Evolutionary conservation across 208 protist species (phyloP).

Genomic region (Leishmania major): DNA sequence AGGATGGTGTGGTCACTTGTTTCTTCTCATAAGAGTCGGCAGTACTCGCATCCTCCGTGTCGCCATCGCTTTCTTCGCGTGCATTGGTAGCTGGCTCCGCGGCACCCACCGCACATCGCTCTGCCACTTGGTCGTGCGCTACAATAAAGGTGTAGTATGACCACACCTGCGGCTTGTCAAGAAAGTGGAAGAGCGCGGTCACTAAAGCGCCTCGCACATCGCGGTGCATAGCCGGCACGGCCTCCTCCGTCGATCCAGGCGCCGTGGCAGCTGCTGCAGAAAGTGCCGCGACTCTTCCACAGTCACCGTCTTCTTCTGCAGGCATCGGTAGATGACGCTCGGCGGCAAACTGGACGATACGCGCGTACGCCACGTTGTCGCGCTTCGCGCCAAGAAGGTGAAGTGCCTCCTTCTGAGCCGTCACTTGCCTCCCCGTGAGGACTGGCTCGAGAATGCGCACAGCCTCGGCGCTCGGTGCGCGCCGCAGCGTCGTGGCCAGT

Average conservation of each 20-base stretch:
- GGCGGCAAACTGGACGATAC: conserved; percentile 19
- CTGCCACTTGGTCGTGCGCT: conserved; percentile 1
- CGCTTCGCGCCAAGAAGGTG: conserved; percentile 19
- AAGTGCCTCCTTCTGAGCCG: conserved; percentile 31
- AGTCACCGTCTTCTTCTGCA: background rate
- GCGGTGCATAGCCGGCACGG: conserved; percentile 18
- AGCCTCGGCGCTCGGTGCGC: conserved; percentile 14
- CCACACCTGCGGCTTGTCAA: conserved; percentile 27
- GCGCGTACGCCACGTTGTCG: conserved; percentile 20
- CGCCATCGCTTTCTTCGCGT: background rate
- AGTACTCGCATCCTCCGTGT: background rate
- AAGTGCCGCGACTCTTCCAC: background rate
- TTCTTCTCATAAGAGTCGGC: background rate
- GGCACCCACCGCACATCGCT: background rate
- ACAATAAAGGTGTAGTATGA: conserved; percentile 11
- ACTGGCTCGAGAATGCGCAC: conserved; percentile 21
- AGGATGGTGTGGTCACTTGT: background rate
- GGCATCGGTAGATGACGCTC: conserved; percentile 27
- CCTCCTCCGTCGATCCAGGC: background rate
- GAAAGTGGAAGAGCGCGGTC: conserved; percentile 20
- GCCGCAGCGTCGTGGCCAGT: conserved; percentile 7
- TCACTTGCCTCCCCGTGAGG: conserved; percentile 13
- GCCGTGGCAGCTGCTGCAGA: background rate
- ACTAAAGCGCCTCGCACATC: conserved; percentile 33
- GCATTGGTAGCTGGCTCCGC: background rate